Base-by-base conservation (phyloP, 345 rosid species). In the Pugionium dolabratum region DNA sequence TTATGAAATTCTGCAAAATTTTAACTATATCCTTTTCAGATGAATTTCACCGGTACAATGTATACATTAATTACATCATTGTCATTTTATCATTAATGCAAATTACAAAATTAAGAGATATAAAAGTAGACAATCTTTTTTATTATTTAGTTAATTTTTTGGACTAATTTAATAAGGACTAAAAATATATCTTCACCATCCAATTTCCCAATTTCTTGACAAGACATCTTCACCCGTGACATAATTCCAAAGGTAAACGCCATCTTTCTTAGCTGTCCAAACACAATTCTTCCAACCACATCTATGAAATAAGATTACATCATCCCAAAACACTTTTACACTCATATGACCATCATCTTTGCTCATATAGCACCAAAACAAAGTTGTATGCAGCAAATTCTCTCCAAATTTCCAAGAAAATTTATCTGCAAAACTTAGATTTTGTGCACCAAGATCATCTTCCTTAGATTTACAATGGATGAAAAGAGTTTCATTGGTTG, bases 401-500 rank as follows among this genome's bases (percentile, higher is more conserved):
- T 59, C 64, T 26, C 58, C 46, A 26, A 76, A 80, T 4, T 52
- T 58, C 80, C 76, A 76, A 9, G 49, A 52, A 50, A 74, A 74
- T 27, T 39, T 28, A 1, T 64, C 49, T 2, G 27, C 45, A 0
- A 7, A 0, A 5, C 3, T 2, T 11, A 77, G 34, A 11, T 32
- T 29, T 25, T 67, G 74, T 34, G 59, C 39, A 1, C 83, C 81
- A 4, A 80, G 31, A 62, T 77, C 81, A 4, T 77, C 66, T 9
- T 77, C 79, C 18, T 74, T 67, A 27, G 81, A 77, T 43, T 74
- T 74, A 53, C 81, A 78, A 29, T 77, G 81, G 4, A 78, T 28
- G 30, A 62, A 43, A 6, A 77, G 48, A 3, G 7, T 42, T 49
- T 61, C 57, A 8, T 9, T 2, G 6, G 67, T 18, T 8, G 30